Evolutionary conservation across 306 rosid genomes (phyloP), one percentile per base, ranked within the genome.

Genomic region (Hippophae tibetana): DNA sequence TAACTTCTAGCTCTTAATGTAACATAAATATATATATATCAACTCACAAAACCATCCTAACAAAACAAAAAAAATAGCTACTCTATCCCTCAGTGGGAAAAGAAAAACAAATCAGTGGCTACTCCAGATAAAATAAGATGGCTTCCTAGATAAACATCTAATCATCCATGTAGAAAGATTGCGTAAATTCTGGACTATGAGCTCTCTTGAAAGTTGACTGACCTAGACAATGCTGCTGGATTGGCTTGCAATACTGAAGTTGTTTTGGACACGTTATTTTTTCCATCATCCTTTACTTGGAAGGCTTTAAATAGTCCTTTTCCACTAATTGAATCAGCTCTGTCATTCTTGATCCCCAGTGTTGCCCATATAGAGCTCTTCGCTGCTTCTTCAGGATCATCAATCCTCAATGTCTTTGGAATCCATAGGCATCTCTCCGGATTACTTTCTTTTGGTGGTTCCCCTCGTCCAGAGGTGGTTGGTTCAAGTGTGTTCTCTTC

Each of bases 341-440:
- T 71, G 45, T 74, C 75, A n/a, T 79, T 75, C 75, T 74, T 79
- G 58, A 79, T 79, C 62, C 84, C 84, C 25, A 79, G 46, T 2
- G 84, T 79, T 25, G 80, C 84, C 84, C 84, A 79, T 42, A 79
- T 79, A 25, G 84, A 79, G 67, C 84, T 79, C 62, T n/a, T 74
- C 9, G 80, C 84, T 12, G 84, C 84, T 53, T 71, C 84, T 7
- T 75, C 78, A 1, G 84, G 80, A 58, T 79, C 84, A 23, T 79
- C 84, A 42, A 79, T 75, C 59, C 84, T 74, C 80, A 79, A 68
- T 2, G 84, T 74, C 62, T 79, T 79, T 10, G 84, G 84, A 63
- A 79, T 79, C 84, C 84, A 79, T 25, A 79, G 67, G 47, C 69
- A 64, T 65, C 78, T 68, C 73, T 75, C 78, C 7, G 69, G 55